These are phyloP conservation scores for Quercus mongolica DNA, from an alignment of 306 rosid genomes.

Conservation along the genomic window DNA sequence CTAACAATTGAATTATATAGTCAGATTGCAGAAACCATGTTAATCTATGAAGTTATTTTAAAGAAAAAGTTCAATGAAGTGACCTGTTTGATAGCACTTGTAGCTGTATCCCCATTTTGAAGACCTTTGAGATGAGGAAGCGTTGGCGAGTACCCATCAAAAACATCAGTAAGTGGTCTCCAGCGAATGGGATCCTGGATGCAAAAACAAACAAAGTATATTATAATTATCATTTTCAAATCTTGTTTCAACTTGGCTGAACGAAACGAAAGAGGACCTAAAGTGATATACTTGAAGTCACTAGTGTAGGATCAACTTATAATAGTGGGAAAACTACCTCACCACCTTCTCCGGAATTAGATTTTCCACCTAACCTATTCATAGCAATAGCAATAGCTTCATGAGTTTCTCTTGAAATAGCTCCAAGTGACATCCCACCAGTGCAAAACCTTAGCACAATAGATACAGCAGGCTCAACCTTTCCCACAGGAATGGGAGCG, in stretches of 20 bases:
- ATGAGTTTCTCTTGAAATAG: constrained; percentile 97
- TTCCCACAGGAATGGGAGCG: constrained; percentile 89
- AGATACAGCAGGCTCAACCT: constrained; percentile 90
- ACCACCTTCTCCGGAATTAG: constrained; percentile 99
- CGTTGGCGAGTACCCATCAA: constrained; percentile 97
- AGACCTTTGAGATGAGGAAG: constrained; percentile 99
- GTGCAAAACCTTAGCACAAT: constrained; percentile 97
- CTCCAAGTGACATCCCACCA: constrained; percentile 99
- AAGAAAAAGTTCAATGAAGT: constrained; percentile 23
- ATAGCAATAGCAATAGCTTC: constrained; percentile 98
- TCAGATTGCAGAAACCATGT: constrained; percentile 11
- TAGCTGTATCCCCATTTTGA: constrained; percentile 99
- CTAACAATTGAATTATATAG: constrained; percentile 6
- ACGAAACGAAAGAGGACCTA: constrained; percentile 7
- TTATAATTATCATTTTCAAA: not conserved
- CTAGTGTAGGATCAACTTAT: not conserved
- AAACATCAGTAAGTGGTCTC: constrained; percentile 93
- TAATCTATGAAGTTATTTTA: not conserved
- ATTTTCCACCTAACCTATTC: constrained; percentile 97
- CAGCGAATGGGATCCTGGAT: constrained; percentile 96
- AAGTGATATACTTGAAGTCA: not conserved
- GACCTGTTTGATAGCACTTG: constrained; percentile 99
- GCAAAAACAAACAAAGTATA: constrained; percentile 1
- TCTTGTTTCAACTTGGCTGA: not conserved
- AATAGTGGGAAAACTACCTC: constrained; percentile 57